Evolutionary conservation across 176 grass and related monocot genomes (phyloP).

Genomic region (Typha latifolia): DNA sequence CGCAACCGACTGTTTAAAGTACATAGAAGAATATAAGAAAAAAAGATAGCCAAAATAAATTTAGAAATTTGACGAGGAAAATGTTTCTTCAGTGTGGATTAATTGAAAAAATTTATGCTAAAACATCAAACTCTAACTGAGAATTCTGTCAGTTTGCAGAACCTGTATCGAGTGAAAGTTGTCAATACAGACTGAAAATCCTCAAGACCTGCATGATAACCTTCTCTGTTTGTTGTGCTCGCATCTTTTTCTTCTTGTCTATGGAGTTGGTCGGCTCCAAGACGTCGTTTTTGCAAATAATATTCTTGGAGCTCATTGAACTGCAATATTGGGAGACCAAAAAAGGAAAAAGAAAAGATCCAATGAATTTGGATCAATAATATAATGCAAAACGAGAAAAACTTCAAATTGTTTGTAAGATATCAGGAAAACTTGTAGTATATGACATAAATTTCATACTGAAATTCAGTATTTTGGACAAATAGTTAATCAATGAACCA

Average conservation of each 20-base stretch:
- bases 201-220: slow-evolving; percentile 79
- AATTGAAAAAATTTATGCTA: neutral
- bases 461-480: too few relatives aligned
- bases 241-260: slow-evolving; percentile 66
- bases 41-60: neutral
- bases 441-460: too few relatives aligned
- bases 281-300: slow-evolving; percentile 77
- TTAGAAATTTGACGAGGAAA: too few relatives aligned
- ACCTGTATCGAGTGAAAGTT: slow-evolving; percentile 98
- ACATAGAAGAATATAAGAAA: slow-evolving; percentile 5
- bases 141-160: slow-evolving; percentile 6
- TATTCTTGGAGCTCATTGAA: slow-evolving; percentile 98
- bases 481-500: too few relatives aligned
- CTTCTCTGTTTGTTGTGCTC: slow-evolving; percentile 63
- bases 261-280: slow-evolving; percentile 28
- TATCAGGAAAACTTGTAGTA: too few relatives aligned
- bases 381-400: too few relatives aligned
- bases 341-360: too few relatives aligned
- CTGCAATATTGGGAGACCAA: slow-evolving; percentile 28
- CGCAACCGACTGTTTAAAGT: slow-evolving; percentile 50
- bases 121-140: slow-evolving; percentile 3
- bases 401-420: too few relatives aligned
- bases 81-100: too few relatives aligned
- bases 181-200: slow-evolving; percentile 98
- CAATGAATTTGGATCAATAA: too few relatives aligned